Percentiles rank a stretch among this genome's conserved stretches.
Conservation (phyloP, 2,329 filamentous ascomycete species). For the Curvularia spicifera region DNA sequence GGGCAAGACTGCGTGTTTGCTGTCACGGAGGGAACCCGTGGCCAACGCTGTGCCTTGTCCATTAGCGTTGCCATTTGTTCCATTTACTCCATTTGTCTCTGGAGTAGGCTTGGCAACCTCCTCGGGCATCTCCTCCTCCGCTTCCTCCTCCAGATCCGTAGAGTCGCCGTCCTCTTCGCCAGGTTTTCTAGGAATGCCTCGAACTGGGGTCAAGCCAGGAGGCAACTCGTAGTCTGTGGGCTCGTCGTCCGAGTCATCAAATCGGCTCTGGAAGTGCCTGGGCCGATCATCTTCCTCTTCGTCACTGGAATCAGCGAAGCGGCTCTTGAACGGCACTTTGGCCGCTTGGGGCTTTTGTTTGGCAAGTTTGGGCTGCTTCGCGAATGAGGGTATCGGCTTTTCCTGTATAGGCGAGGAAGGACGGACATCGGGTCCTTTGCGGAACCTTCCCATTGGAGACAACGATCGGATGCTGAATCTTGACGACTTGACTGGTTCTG, state of each 20-base stretch:
- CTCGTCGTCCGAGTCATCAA: conserved; percentile 54
- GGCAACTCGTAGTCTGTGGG: conserved; percentile 56
- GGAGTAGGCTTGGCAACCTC: conserved; percentile 24
- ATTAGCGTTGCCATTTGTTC: conserved; percentile 19
- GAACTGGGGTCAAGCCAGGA: conserved; percentile 59
- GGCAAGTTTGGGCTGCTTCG: conserved; percentile 27
- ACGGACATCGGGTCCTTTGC: conserved; percentile 39
- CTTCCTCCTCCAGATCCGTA: conserved; percentile 57
- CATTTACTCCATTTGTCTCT: conserved; percentile 25
- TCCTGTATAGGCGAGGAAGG: conserved; percentile 25
- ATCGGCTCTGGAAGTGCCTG: conserved; percentile 54
- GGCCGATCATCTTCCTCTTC: conserved; percentile 49
- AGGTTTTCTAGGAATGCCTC: conserved; percentile 64
- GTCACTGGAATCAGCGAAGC: conserved; percentile 76
- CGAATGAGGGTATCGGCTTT: conserved; percentile 26
- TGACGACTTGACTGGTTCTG: conserved; percentile 51
- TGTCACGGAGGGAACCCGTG: conserved; percentile 50
- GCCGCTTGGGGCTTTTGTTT: conserved; percentile 27
- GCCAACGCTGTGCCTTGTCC: conserved; percentile 42
- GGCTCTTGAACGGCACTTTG: conserved; percentile 48
- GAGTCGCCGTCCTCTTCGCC: conserved; percentile 64
- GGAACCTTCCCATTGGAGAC: conserved; percentile 68
- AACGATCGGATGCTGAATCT: conserved; percentile 73
- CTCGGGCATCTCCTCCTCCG: conserved; percentile 32
- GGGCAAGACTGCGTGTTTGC: conserved; percentile 43